Evolutionary conservation across 1,284 basidiomycete genomes (phyloP).

Genomic region (Cryptococcus wingfieldii): DNA sequence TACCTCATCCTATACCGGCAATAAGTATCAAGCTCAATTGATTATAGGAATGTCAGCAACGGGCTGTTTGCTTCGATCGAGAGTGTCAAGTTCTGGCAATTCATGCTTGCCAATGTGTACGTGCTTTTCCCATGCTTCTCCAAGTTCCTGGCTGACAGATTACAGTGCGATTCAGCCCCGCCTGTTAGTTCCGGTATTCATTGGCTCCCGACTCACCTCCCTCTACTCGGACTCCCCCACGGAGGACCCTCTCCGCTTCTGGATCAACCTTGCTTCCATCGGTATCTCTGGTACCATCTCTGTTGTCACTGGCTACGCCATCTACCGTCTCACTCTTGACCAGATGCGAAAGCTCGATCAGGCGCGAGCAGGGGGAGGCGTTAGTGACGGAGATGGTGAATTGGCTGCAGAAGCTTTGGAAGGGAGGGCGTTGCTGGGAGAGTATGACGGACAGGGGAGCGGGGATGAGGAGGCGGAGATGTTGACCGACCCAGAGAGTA

Average conservation of each 20-base stretch:
- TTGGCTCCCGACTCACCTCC: slow-evolving; percentile 45
- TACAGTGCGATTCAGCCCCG: slow-evolving; percentile 35
- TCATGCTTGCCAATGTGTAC: slow-evolving; percentile 44
- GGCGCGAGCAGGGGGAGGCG: slow-evolving; percentile 6
- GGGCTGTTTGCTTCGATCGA: slow-evolving; percentile 38
- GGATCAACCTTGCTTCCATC: slow-evolving; percentile 46
- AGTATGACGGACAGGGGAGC: slow-evolving; percentile 23
- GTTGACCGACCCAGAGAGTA: not conserved
- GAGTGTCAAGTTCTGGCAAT: slow-evolving; percentile 43
- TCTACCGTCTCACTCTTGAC: slow-evolving; percentile 45
- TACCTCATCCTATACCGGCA: not conserved
- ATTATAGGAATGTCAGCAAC: not conserved
- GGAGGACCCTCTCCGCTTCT: slow-evolving; percentile 38
- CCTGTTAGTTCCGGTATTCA: slow-evolving; percentile 45
- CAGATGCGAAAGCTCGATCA: slow-evolving; percentile 44
- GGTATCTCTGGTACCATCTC: slow-evolving; percentile 31
- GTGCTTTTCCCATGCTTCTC: slow-evolving; percentile 1
- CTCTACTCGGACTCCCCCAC: slow-evolving; percentile 28
- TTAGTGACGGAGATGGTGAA: slow-evolving; percentile 23
- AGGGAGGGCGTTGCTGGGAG: slow-evolving; percentile 34
- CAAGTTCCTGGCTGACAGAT: not conserved
- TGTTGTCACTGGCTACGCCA: slow-evolving; percentile 37
- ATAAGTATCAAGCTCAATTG: not conserved
- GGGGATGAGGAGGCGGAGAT: slow-evolving; percentile 21
- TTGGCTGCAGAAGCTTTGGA: slow-evolving; percentile 38